Base-by-base conservation (phyloP, 306 rosid genomes). In the Medicago lupulina region DNA sequence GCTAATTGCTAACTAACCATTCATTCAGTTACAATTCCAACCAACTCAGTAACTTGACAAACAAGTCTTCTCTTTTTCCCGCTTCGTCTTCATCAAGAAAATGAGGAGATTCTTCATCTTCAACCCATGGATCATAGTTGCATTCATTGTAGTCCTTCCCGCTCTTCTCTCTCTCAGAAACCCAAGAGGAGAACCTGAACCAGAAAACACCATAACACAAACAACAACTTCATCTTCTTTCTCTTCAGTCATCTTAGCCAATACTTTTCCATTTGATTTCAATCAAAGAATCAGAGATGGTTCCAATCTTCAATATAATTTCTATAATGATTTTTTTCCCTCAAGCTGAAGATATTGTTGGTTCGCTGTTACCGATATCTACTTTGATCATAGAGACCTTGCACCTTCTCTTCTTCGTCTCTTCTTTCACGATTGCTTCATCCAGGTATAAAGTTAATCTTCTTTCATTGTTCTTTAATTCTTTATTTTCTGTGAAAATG, bases 371-470 rank as follows among this genome's bases (percentile, higher is more conserved):
- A 77, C 91, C 65, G 84, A 80, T 47, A 40, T 92, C 9, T 86
- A 86, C 86, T 74, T 79, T 17, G 86, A 74, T 14, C 87, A 84
- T 2, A 73, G 82, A 17, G 88, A 88, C 15, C 82, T 84, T 28
- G 77, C 96, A 5, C 82, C 96, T 0, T 87, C 89, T 68, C 87
- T 94, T n/a, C 87, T 94, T 8, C 92, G 97, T 50, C 97, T 94
- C 66, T 89, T 90, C 83, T 94, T 94, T 76, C 98, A 91, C 16
- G 96, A 92, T 11, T 94, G 98, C 89, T 91, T 94, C 85, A 85
- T 92, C 55, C 80, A 83, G 85, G 98, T 89, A 23, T 23, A 8
- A 5, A 14, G 34, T 63, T 54, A 3, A 28, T 17, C 0, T 67
- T 28, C 8, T 53, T 9, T 49, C 15, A 6, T 49, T 49, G 19